Percentiles rank a stretch among this genome's conserved stretches.
Evolutionary conservation across 2,329 filamentous ascomycete genomes (phyloP).

Genomic region (Colletotrichum sp.): DNA sequence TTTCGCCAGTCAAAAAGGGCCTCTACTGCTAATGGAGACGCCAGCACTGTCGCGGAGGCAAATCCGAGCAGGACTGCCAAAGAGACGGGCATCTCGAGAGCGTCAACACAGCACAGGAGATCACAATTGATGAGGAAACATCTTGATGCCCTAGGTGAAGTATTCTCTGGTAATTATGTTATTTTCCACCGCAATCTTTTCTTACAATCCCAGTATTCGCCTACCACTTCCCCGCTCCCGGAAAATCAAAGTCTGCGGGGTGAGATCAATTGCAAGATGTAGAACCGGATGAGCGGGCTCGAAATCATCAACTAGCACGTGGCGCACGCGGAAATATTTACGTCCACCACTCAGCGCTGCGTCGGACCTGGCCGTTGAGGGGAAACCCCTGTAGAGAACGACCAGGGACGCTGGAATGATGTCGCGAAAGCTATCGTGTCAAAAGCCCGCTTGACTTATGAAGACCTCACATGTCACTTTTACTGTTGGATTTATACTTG

Average conservation of each 20-base stretch:
- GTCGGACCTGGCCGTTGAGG: not conserved
- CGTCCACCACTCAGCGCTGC: not conserved
- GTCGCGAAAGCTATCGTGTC: not conserved
- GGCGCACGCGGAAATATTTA: not conserved
- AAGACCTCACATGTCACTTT: too few relatives aligned
- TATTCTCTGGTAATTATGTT: not conserved
- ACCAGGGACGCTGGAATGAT: not conserved
- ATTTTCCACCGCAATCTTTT: not conserved
- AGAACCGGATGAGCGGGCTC: not conserved
- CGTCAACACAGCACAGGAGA: not conserved
- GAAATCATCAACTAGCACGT: not conserved
- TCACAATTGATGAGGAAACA: not conserved
- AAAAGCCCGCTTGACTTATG: not conserved
- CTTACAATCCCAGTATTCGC: accelerated
- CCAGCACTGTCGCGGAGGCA: not conserved
- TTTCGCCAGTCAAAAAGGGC: slow-evolving; percentile 24
- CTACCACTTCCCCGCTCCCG: not conserved
- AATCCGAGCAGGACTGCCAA: not conserved
- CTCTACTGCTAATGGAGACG: not conserved
- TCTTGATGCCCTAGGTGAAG: accelerated
- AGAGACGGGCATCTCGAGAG: not conserved
- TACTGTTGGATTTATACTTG: not conserved
- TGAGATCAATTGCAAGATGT: not conserved
- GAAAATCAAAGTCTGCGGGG: not conserved
- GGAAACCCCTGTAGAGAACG: not conserved